Percentiles rank a stretch among this genome's conserved stretches.
Conservation (phyloP, 345 rosid species). For the Adansonia digitata region DNA sequence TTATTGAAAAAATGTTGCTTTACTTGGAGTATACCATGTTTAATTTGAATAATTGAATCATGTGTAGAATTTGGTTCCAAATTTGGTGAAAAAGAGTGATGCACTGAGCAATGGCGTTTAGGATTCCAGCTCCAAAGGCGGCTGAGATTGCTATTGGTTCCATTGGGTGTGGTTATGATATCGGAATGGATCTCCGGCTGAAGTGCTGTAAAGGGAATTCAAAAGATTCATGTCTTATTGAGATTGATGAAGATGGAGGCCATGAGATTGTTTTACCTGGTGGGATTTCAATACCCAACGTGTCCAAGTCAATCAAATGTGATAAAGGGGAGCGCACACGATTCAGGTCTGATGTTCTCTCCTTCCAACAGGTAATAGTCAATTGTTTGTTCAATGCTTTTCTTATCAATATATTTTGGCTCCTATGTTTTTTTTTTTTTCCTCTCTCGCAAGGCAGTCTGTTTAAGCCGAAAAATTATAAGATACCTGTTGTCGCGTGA, state of each 20-base stretch:
- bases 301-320: constrained; percentile 80
- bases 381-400: background rate
- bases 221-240: constrained; percentile 52
- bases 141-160: constrained; percentile 83
- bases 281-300: constrained; percentile 68
- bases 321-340: constrained; percentile 64
- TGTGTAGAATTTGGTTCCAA: constrained; percentile 18
- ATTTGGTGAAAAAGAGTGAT: constrained; percentile 24
- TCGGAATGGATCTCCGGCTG: constrained; percentile 65
- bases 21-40: background rate
- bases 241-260: constrained; percentile 53
- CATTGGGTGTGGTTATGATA: constrained; percentile 85
- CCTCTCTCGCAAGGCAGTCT: background rate
- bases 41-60: background rate
- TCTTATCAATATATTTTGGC: background rate
- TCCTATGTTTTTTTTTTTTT: background rate
- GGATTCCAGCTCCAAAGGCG: constrained; percentile 65
- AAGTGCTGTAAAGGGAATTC: constrained; percentile 71
- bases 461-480: background rate
- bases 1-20: background rate
- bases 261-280: constrained; percentile 74
- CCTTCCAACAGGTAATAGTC: constrained; percentile 58
- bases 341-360: constrained; percentile 63
- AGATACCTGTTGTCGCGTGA: background rate
- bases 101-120: constrained; percentile 63